Conservation (phyloP, 345 rosid genomes). For the sweet orange (Citrus sinensis) region DVS_A1.0 CM039163.1:46489001-46489500, state of each 20-base stretch:
- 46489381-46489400: slow-evolving; percentile 81
- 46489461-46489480: slow-evolving; percentile 64
- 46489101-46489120: slow-evolving; percentile 51
- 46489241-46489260: slow-evolving; percentile 73
- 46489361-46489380: slow-evolving; percentile 89
- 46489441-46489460: slow-evolving; percentile 62
- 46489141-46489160: slow-evolving; percentile 35
- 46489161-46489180: slow-evolving; percentile 40
- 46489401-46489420: slow-evolving; percentile 85
- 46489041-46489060: slow-evolving; percentile 80
- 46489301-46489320: slow-evolving; percentile 71
- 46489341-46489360: slow-evolving; percentile 74
- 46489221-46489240: slow-evolving; percentile 85
- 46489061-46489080: slow-evolving; percentile 65
- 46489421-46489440: slow-evolving; percentile 34
- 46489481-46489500: slow-evolving; percentile 53
- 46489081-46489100: slow-evolving; percentile 73
- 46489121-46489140: slow-evolving; percentile 65
- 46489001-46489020: slow-evolving; percentile 65
- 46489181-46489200: slow-evolving; percentile 66
- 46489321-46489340: slow-evolving; percentile 42
- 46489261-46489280: slow-evolving; percentile 80
- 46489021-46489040: slow-evolving; percentile 68
- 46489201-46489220: slow-evolving; percentile 74
- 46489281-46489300: slow-evolving; percentile 58